These are phyloP conservation scores for Rhizoctonia solani DNA, from an alignment of 1,284 basidiomycete genomes.

Conservation along the genomic window DNA sequence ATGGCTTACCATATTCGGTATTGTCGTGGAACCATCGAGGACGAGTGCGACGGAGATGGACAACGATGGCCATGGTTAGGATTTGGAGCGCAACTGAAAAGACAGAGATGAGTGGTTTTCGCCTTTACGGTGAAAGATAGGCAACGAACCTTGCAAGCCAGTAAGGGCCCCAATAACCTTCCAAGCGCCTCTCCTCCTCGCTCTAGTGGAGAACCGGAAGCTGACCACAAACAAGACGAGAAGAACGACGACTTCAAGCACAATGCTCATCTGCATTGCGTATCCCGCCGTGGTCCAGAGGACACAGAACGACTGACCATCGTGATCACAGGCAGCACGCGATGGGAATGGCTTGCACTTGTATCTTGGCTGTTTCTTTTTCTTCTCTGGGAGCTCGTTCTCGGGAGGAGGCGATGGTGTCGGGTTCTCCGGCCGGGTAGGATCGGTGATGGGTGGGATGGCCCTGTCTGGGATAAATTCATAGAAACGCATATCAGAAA, in stretches of 20 bases:
- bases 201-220: constrained; percentile 28
- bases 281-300: constrained; percentile 39
- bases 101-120: neutral
- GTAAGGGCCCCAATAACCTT: constrained; percentile 36
- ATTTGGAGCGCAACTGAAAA: constrained; percentile 36
- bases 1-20: constrained; percentile 17
- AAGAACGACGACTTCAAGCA: constrained; percentile 37
- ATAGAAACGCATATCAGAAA: constrained; percentile 1
- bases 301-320: constrained; percentile 36
- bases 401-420: neutral
- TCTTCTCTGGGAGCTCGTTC: neutral
- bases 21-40: constrained; percentile 15
- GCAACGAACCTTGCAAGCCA: constrained; percentile 25
- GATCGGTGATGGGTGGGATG: constrained; percentile 8
- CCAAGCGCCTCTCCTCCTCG: constrained; percentile 34
- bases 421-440: neutral
- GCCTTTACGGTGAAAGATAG: neutral
- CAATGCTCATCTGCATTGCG: constrained; percentile 24
- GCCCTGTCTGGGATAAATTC: neutral
- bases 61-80: constrained; percentile 32
- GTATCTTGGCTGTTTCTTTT: neutral
- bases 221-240: constrained; percentile 37
- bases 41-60: constrained; percentile 31
- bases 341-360: constrained; percentile 32
- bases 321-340: constrained; percentile 35